Base-by-base conservation (phyloP, 208 protist genomes). In the Acanthamoeba divionensis region DNA sequence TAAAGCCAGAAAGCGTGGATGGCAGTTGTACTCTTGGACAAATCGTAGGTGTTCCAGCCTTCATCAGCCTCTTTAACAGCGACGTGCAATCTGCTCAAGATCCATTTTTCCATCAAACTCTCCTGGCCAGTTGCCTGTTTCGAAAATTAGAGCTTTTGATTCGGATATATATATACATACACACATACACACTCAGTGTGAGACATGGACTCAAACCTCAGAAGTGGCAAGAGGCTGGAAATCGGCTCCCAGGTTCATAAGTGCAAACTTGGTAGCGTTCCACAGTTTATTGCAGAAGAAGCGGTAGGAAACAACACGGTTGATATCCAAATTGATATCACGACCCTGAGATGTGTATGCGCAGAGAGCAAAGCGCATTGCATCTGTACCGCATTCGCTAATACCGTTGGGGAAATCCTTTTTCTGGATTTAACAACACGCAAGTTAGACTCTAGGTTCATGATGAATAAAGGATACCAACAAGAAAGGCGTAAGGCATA, bases 201-300 rank as follows among this genome's bases (percentile, higher is more conserved):
- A 3, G 48, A 7, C 50, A 24, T 10, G 47, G 48, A 7, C 57
- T 24, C 15, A n/a, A 12, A 21, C 47, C 8, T 79, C 87, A 26
- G 75, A 33, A 62, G 60, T 69, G 38, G 12, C 65, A 26, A 57
- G 41, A 50, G 54, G 60, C 48, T 5, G 36, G 48, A 21, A 75
- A 44, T 63, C 75, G 44, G 29, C 63, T 29, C 65, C 86, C 18
- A 94, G 73, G 62, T 91, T 77, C 38, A 67, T 63, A 7, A 99
- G 94, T 18, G 97, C 97, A 91, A 99, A 99, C 75, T 97, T 96
- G 52, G 98, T 95, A 18, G 98, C 98, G 91, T 99, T 98, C 98
- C 98, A 99, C 12, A 99, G 92, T 94, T 99, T 99, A 95, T 99
- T 99, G 95, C 98, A 99, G 92, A 99, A 99, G 90, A 98, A 95